Evolutionary conservation across 129 eudicot genomes (phyloP).

Genomic region (Flaveria bidentis): DNA sequence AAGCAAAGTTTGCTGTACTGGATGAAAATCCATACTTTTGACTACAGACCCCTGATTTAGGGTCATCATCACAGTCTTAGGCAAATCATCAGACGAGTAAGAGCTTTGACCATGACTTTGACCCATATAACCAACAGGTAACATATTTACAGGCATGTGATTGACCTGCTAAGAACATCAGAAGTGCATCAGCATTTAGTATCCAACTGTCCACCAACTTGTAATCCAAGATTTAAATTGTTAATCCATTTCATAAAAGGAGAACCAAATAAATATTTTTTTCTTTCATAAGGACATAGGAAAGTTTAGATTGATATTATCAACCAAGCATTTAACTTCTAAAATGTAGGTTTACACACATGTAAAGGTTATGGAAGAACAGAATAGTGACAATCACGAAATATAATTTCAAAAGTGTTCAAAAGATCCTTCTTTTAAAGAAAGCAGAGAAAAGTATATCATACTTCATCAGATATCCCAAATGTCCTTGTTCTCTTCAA

Average conservation of each 20-base stretch:
- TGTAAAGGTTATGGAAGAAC: constrained; percentile 7
- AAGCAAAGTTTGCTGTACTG: constrained; percentile 69
- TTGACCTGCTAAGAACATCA: constrained; percentile 48
- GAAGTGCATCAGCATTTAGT: neutral
- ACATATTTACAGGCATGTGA: constrained; percentile 56
- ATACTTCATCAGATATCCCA: constrained; percentile 78
- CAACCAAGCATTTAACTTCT: constrained; percentile 7
- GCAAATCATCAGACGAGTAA: constrained; percentile 74
- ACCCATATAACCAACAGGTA: constrained; percentile 56
- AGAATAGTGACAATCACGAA: constrained; percentile 13
- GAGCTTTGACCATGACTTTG: constrained; percentile 77
- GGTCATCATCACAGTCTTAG: constrained; percentile 67
- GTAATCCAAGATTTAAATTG: neutral
- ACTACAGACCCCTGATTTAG: constrained; percentile 74
- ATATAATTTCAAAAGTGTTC: neutral
- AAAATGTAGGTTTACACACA: neutral
- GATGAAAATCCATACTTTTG: constrained; percentile 90
- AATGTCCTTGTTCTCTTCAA: constrained; percentile 71
- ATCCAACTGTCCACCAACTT: constrained; percentile 5
- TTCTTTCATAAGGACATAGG: neutral
- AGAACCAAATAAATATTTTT: neutral
- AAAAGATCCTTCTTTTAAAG: neutral
- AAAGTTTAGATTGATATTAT: neutral
- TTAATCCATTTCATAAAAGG: constrained; percentile 10
- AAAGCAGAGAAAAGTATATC: constrained; percentile 21